A percentile compares a stretch with the other conserved stretches of the same genome.
Evolutionary conservation across 345 rosid genomes (phyloP).

Genomic region (Cardamine chenopodiifolia): DNA sequence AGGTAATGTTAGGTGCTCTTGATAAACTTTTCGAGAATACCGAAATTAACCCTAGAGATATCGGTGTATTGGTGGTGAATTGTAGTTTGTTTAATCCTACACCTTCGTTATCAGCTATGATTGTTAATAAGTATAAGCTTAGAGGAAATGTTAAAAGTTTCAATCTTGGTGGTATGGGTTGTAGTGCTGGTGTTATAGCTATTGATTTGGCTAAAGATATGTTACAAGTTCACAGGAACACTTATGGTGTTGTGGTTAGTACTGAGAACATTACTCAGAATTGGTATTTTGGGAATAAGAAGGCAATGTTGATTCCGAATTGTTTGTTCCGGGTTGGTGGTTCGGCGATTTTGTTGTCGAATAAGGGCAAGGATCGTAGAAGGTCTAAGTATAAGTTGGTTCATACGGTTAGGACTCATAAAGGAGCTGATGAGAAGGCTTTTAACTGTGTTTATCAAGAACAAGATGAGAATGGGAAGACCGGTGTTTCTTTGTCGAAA

Average conservation of each 20-base stretch:
- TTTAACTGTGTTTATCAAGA: conserved; percentile 87
- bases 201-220: conserved; percentile 81
- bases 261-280: conserved; percentile 92
- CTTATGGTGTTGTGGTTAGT: conserved; percentile 83
- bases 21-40: conserved; percentile 74
- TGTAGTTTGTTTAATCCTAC: conserved; percentile 95
- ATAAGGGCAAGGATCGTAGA: conserved; percentile 54
- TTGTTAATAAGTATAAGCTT: conserved; percentile 78
- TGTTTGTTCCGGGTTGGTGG: conserved; percentile 90
- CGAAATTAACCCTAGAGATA: conserved; percentile 71
- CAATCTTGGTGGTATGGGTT: conserved; percentile 91
- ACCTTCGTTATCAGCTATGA: conserved; percentile 89
- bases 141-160: conserved; percentile 74
- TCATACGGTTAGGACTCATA: conserved; percentile 89
- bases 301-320: conserved; percentile 87
- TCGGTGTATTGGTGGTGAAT: conserved; percentile 82
- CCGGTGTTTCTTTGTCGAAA: conserved; percentile 84
- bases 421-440: conserved; percentile 87
- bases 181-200: conserved; percentile 90
- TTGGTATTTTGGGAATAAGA: conserved; percentile 93
- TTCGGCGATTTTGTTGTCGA: conserved; percentile 71
- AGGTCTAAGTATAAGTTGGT: conserved; percentile 81
- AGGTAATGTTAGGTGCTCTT: conserved; percentile 90
- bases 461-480: conserved; percentile 75
- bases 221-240: conserved; percentile 87